Base-by-base conservation (phyloP, 1,284 basidiomycete genomes). In the Heterobasidion irregulare region DNA sequence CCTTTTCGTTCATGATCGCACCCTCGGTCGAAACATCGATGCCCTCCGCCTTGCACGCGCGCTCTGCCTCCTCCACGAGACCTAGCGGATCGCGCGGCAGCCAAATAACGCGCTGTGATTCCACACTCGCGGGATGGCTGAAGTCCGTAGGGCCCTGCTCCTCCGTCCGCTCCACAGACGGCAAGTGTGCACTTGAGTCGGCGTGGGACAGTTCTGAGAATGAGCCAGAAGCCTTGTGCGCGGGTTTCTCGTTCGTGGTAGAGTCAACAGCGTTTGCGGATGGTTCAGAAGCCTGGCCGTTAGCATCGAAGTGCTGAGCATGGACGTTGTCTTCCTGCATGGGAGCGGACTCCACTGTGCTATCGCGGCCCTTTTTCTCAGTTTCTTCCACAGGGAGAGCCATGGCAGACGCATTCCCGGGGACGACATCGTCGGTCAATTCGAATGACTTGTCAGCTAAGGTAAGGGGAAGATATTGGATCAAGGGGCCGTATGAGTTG, bases 91-190 rank as follows among this genome's bases (percentile, higher is more conserved):
- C 92, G 50, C 68, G 66, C 12, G 93, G 89, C 52, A 96, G 70
- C 94, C 94, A 97, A 43, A 97, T 72, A 9, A 82, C 74, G 56
- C 82, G 76, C 69, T 92, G 89, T 47, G 85, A 82, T 52, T 85
- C 78, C 53, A 84, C 83, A 10, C 83, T 75, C 9, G 89, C 90
- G 13, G 92, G 92, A 63, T 93, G 92, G 53, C 87, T 84, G 71
- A 94, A 96, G 46, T 75, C 75, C 58, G 70, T 65, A 38, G 67
- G 68, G 0, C 73, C 70, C 34, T 66, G 59, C 47, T 58, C 56
- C 12, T 56, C 50, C 13, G 26, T 50, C 18, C 38, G 51, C 33
- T 52, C 41, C 8, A 44, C 48, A 18, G 53, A 36, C 19, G 58
- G 47, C 16, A 33, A 12, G 36, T 33, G 55, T 0, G 55, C 18